Base-by-base conservation (phyloP, 192 early-diverging fungal genomes). In the Backusella westeae region DNA sequence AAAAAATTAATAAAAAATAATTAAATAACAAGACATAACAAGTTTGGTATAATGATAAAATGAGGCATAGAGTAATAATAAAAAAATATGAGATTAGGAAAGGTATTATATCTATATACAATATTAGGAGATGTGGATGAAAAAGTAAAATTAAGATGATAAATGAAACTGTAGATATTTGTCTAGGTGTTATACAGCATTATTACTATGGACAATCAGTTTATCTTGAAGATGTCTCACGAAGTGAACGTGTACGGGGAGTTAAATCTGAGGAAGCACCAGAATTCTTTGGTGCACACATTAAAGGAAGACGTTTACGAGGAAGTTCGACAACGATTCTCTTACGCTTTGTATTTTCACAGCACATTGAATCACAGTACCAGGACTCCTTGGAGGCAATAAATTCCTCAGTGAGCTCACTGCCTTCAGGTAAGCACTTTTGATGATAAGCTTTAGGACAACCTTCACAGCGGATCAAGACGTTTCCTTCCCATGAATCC, bases 381-480 rank as follows among this genome's bases (percentile, higher is more conserved):
- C 89, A 93, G 29, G 83, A 67, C 34, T 87, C 83, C 38, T 72
- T 75, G 44, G 81, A 81, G 39, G 67, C 63, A 4, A 87, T 86
- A 34, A 85, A 75, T 17, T 83, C 78, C 39, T 90, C 87, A 21
- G 42, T 52, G 8, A 75, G 41, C 44, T 34, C 34, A 26, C 23
- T 38, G 26, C 6, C 23, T 34, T 42, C 12, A 26, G 39, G 53
- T 32, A 67, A 70, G 44, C 95, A 96, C 38, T 85, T 59, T 77
- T 95, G 91, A 72, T 96, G 95, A 82, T 91, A 94, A 1, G 94
- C 93, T 59, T 91, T 89, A 41, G 91, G 92, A 70, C 95, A 97
- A 34, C 95, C 95, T 75, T 94, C 94, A 74, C 95, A 97, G 56
- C 90, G 89, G 23, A 93, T 86, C 74, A 97, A 84, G 15, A 88